Base-by-base conservation (phyloP, 2,329 filamentous ascomycete species). In the Fusarium setosum region DNA sequence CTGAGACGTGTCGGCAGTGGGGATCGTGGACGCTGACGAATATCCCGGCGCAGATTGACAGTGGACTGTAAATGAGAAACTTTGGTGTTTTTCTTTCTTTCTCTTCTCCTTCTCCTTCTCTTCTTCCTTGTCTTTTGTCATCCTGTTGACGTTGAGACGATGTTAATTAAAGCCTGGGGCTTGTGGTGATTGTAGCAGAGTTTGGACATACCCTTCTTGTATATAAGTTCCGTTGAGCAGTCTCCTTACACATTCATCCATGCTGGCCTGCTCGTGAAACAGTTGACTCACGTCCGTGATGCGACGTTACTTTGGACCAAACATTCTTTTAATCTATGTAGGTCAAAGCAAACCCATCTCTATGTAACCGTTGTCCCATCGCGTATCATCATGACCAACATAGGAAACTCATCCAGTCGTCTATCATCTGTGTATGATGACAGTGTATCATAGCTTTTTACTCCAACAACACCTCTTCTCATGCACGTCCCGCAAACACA, bases 1-100 rank as follows among this genome's bases (percentile, higher is more conserved):
- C 79, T 29, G 78, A 88, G 72, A 86, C 84, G n/a, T 87, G 84
- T 63, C 71, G 77, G 29, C 79, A 85, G 57, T 88, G 87, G 86
- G 76, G 74, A 9, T 67, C 69, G 7, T 88, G 81, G 78, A 85
- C 84, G 5, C 69, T 75, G 15, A 74, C 74, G 3, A 80, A 84
- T 63, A 75, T 83, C 6, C 80, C 82, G 3, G 77, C 80, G 12
- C 83, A 86, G 72, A 85, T 86, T 61, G 84, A 88, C 68, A 86
- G 84, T 59, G 86, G 86, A 4, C 69, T 84, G 51, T 86, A 66
- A 76, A 40, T 34, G 23, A 29, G 8, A 21, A 15, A 12, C 9
- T n/a, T 4, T 17, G n/a, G 15, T n/a, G 29, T 20, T 42, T 24
- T 20, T 11, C 17, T 42, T 24, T 20, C 8, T 7, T 3, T 45